Evolutionary conservation across 768 basidiomycete genomes (phyloP).

Genomic region (Xerocomus potaroensis): DNA sequence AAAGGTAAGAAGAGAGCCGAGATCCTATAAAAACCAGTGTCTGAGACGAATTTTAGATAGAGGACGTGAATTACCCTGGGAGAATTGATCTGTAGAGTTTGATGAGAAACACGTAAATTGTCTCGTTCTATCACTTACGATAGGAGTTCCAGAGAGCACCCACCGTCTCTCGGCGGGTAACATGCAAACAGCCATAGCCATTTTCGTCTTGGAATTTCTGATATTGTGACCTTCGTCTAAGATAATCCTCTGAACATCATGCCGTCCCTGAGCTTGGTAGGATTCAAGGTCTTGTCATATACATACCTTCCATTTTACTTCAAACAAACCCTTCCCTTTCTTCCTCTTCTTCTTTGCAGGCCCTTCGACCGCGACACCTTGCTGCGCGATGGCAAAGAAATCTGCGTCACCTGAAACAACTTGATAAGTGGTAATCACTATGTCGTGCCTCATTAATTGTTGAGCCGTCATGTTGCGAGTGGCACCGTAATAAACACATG

Average conservation of each 20-base stretch:
- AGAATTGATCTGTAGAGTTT: conserved; percentile 61
- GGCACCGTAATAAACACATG: conserved; percentile 68
- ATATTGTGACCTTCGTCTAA: conserved; percentile 89
- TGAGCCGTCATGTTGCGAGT: conserved; percentile 55
- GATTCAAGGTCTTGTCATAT: not conserved
- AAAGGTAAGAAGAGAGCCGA: conserved; percentile 83
- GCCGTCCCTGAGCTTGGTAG: not conserved
- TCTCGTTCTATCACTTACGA: conserved; percentile 49
- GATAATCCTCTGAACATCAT: conserved; percentile 54
- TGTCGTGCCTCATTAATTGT: conserved; percentile 63
- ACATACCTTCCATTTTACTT: conserved; percentile 75
- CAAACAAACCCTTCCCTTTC: conserved; percentile 53
- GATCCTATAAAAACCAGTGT: conserved; percentile 49
- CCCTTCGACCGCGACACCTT: conserved; percentile 17
- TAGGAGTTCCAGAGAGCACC: conserved; percentile 83
- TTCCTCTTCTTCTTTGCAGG: conserved; percentile 56
- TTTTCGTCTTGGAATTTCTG: conserved; percentile 84
- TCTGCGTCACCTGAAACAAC: conserved; percentile 56
- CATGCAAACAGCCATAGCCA: conserved; percentile 62
- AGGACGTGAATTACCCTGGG: conserved; percentile 46
- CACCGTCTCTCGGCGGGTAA: conserved; percentile 71
- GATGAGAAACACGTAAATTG: not conserved
- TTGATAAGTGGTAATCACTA: conserved; percentile 85
- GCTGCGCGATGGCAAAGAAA: conserved; percentile 6
- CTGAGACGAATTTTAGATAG: not conserved